Percentiles rank a stretch among this genome's conserved stretches.
Evolutionary conservation across 768 basidiomycete genomes (phyloP).

Genomic region (Gymnopilus junonius): DNA sequence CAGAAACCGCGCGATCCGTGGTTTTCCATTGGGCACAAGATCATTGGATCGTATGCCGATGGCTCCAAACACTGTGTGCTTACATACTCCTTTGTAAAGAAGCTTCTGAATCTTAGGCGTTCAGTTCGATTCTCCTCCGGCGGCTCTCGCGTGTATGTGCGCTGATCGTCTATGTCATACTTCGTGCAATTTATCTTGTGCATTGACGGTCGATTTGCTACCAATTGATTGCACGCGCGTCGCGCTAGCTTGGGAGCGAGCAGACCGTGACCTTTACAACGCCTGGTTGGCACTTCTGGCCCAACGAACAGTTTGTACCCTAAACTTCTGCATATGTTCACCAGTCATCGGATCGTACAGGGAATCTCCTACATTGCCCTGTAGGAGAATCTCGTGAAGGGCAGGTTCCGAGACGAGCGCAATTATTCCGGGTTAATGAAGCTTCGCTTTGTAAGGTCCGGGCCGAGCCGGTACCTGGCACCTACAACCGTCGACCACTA

Average conservation of each 20-base stretch:
- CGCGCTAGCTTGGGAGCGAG: background rate
- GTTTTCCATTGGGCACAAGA: background rate
- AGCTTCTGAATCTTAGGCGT: background rate
- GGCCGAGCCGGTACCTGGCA: background rate
- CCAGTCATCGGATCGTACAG: background rate
- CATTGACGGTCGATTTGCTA: background rate
- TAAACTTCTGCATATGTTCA: background rate
- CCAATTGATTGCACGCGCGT: background rate
- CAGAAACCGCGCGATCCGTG: background rate
- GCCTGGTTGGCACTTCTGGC: background rate
- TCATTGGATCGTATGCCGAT: background rate
- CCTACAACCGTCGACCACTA: no score
- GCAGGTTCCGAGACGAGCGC: background rate
- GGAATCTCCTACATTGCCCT: background rate
- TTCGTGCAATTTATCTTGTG: background rate
- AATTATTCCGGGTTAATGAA: background rate
- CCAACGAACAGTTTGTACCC: background rate
- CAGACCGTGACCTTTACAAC: background rate
- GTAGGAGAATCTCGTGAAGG: background rate
- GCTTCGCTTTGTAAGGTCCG: background rate
- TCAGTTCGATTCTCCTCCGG: background rate
- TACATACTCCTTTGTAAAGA: background rate
- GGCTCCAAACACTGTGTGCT: background rate
- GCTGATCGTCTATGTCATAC: background rate
- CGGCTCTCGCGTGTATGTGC: background rate